These are phyloP conservation scores for Parathielavia appendiculata DNA, from an alignment of 495 filamentous ascomycete species.

Conservation along the genomic window DNA sequence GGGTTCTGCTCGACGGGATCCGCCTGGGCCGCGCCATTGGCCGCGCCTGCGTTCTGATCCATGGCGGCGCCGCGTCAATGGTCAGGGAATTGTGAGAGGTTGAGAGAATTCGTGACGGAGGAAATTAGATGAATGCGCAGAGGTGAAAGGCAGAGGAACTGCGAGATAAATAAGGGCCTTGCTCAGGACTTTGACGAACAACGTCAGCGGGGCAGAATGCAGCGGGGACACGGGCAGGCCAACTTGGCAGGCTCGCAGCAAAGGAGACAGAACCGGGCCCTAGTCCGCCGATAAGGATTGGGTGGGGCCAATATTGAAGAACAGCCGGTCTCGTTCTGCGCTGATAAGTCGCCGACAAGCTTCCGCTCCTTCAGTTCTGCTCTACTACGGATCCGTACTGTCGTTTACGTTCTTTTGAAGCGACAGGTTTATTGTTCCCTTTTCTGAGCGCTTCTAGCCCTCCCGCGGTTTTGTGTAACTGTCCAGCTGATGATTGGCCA, in stretches of 20 bases:
- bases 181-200: slow-evolving; percentile 6
- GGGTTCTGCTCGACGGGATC: slow-evolving; percentile 1
- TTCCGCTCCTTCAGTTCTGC: too few species aligned
- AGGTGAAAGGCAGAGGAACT: neutral
- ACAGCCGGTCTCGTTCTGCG: too few species aligned
- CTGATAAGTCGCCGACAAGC: too few species aligned
- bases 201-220: slow-evolving; percentile 15
- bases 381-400: too few species aligned
- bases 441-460: neutral
- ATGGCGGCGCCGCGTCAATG: neutral
- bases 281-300: too few species aligned
- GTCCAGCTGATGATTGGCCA: neutral
- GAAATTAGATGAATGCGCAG: neutral
- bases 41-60: slow-evolving; percentile 10
- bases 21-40: slow-evolving; percentile 5
- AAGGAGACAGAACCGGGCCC: slow-evolving; percentile 8
- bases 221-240: slow-evolving; percentile 6
- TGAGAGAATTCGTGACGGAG: neutral
- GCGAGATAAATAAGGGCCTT: slow-evolving; percentile 9
- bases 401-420: neutral
- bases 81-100: neutral
- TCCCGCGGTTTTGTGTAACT: neutral
- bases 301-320: neutral
- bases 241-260: slow-evolving; percentile 17
- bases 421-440: neutral